A percentile compares a stretch with the other conserved stretches of the same genome.
Conservation (phyloP, 202 grass and related monocot genomes). For the Carex arenaria region DNA sequence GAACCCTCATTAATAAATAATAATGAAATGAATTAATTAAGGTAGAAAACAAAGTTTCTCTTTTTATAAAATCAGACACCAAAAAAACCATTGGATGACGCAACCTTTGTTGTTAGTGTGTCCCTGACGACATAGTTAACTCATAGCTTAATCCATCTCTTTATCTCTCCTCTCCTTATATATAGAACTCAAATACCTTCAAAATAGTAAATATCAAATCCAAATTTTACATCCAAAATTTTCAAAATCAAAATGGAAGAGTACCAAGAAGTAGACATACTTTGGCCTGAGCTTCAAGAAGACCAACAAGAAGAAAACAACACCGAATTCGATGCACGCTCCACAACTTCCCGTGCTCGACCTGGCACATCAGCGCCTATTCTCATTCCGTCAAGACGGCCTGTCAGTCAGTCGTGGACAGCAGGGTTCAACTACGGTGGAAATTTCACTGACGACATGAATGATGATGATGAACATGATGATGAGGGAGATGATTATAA, state of each 20-base stretch:
- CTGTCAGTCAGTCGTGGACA: background rate
- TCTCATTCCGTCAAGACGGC: constrained; percentile 13
- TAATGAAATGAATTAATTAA: too few relatives aligned
- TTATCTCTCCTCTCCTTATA: background rate
- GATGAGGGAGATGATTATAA: background rate
- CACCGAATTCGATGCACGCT: too few relatives aligned
- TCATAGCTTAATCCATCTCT: background rate
- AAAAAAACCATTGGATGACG: constrained; percentile 23
- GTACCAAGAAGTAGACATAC: constrained; percentile 49
- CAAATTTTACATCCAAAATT: background rate
- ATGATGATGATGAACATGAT: constrained; percentile 7
- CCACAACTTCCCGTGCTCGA: background rate
- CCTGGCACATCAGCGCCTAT: constrained; percentile 18
- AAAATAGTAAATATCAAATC: background rate
- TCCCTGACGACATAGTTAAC: constrained; percentile 23
- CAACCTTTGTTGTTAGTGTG: constrained; percentile 39
- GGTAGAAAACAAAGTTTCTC: background rate
- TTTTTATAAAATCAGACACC: constrained; percentile 1
- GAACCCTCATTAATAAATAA: background rate
- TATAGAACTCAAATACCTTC: background rate
- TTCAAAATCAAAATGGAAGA: constrained; percentile 42
- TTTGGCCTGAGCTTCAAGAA: constrained; percentile 35
- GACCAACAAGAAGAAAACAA: background rate
- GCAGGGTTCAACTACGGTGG: background rate
- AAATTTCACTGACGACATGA: background rate